Evolutionary conservation across 768 basidiomycete genomes (phyloP), one percentile per base, ranked within the genome.

Genomic region (Serendipita vermifera): DNA sequence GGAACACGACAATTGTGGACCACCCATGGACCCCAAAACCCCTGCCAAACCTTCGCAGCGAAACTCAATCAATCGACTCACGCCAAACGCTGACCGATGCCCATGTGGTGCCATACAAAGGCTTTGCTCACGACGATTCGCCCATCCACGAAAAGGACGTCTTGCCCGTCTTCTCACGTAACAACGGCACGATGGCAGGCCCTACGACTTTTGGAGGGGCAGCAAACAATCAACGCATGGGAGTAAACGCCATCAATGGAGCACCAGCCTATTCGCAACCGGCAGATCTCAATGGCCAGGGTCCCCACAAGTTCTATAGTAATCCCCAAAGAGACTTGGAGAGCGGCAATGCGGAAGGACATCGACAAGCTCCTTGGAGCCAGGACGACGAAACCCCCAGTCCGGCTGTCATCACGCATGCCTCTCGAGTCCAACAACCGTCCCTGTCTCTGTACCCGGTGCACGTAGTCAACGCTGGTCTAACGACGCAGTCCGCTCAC

Each of bases 191-290:
- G n/a, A n/a, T n/a, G n/a, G n/a, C n/a, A n/a, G 46, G 46, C 11
- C 46, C 46, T 9, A 22, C 46, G 15, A 51, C 46, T 11, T 51
- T 51, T 51, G 46, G 46, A 22, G 46, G 24, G 24, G 46, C 24
- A 20, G 24, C 46, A 15, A 51, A 31, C 46, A 22, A 20, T 13
- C 46, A 31, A 22, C n/a, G 32, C 24, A 51, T 51, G 5, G 46
- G 46, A 22, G 46, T 51, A 51, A 51, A 51, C 46, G 46, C 46
- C 22, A 51, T 51, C 46, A 51, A 51, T n/a, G 46, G 46, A 0
- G 46, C 46, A n/a, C 46, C 46, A 22, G 26, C 46, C 5, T 51
- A 51, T 26, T 9, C 26, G 9, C 9, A 41, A 6, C 5, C 5
- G 15, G 27, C 17, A 9, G 15, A n/a, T 2, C 15, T 11, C 9